These are phyloP conservation scores for Myxozyma monticola DNA, from an alignment of 805 yeast species.

Conservation along the genomic window DNA sequence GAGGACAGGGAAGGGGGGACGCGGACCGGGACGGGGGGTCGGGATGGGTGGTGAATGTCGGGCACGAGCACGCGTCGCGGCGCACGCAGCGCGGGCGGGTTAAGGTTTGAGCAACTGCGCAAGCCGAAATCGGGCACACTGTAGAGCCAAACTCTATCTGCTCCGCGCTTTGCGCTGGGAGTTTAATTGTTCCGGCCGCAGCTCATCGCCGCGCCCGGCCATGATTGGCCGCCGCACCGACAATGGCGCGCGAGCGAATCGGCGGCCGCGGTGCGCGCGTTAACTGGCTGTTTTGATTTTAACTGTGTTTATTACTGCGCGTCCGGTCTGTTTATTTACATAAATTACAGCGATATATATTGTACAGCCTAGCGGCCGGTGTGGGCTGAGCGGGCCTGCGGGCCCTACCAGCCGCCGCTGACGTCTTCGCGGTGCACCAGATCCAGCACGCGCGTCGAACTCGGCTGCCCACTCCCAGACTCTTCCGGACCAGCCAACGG, in stretches of 20 bases:
- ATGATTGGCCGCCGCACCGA: slow-evolving; percentile 16
- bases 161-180: slow-evolving; percentile 1
- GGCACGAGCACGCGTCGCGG: no score
- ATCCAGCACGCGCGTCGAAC: neutral
- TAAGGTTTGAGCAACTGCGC: neutral
- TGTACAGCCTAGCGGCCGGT: neutral
- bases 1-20: no score
- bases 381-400: neutral
- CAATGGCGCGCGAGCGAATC: neutral
- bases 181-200: neutral
- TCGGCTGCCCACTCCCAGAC: neutral
- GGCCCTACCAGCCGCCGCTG: slow-evolving; percentile 19
- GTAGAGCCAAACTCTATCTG: neutral
- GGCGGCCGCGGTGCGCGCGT: no score
- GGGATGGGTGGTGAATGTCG: no score
- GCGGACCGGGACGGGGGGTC: no score
- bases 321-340: no score
- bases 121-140: neutral
- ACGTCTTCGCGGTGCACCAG: slow-evolving; percentile 15
- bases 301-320: no score
- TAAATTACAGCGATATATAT: no score
- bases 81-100: neutral
- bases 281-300: no score
- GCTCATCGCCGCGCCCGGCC: neutral
- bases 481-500: neutral